A percentile compares a stretch with the other conserved stretches of the same genome.
These are phyloP conservation scores for Fusarium fujikuroi DNA, from an alignment of 2,329 filamentous ascomycete genomes.

Conservation along the genomic window DNA sequence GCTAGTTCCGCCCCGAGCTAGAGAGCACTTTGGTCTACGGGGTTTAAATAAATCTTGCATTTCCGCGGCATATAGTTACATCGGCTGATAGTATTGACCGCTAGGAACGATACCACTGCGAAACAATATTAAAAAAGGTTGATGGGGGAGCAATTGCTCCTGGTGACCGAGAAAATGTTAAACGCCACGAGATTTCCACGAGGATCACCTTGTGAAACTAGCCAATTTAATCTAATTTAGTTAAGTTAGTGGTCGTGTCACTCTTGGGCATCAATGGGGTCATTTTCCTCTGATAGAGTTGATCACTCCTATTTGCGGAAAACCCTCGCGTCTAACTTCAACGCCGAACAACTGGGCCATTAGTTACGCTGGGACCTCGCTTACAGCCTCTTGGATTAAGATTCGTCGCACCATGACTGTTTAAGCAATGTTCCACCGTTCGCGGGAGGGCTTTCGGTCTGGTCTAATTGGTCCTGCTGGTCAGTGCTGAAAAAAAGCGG, in stretches of 20 bases:
- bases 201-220: not conserved
- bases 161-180: not conserved
- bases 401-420: conserved; percentile 2
- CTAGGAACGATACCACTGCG: not conserved
- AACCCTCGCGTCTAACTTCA: not conserved
- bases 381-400: not conserved
- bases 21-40: no score
- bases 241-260: not conserved
- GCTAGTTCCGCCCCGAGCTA: not conserved
- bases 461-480: not conserved
- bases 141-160: not conserved
- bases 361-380: not conserved
- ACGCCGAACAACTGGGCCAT: not conserved
- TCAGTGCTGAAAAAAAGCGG: not conserved
- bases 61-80: not conserved
- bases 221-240: not conserved
- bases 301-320: not conserved
- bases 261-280: not conserved
- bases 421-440: conserved; percentile 8
- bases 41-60: not conserved
- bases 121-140: not conserved
- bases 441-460: not conserved
- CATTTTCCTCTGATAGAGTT: not conserved
- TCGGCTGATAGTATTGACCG: not conserved
- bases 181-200: not conserved